Evolutionary conservation across 345 rosid species (phyloP).

Genomic region (Sonneratia alba): DNA sequence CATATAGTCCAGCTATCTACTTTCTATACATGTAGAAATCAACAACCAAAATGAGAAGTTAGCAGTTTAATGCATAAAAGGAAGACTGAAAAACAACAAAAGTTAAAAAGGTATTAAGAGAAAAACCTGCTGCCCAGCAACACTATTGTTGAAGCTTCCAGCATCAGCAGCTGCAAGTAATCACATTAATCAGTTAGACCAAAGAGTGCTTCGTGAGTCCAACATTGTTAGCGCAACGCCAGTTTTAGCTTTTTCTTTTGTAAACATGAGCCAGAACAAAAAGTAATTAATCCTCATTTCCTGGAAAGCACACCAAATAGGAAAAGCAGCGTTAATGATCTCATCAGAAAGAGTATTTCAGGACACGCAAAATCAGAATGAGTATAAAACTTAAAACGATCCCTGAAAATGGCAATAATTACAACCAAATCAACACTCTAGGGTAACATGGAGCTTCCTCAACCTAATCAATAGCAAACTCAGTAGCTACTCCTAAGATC

Average conservation of each 20-base stretch:
- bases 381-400: not conserved
- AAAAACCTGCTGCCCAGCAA: conserved; percentile 71
- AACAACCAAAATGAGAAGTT: not conserved
- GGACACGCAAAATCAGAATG: not conserved
- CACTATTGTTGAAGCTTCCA: conserved; percentile 80
- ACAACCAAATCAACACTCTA: not conserved
- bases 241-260: not conserved
- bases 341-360: not conserved
- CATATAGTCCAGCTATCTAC: not conserved
- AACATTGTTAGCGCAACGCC: not conserved
- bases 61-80: not conserved
- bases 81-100: not conserved
- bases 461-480: not conserved
- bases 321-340: not conserved
- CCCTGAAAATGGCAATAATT: not conserved
- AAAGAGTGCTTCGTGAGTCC: not conserved
- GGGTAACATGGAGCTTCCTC: not conserved
- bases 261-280: not conserved
- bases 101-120: not conserved
- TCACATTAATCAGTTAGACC: not conserved
- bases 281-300: not conserved
- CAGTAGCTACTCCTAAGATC: not conserved
- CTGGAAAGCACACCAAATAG: not conserved
- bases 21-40: not conserved
- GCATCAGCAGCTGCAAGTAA: conserved; percentile 61